phyloP scores from a whole-genome alignment of 805 yeast genomes.

The Yamadazyma kitorensis region DNA sequence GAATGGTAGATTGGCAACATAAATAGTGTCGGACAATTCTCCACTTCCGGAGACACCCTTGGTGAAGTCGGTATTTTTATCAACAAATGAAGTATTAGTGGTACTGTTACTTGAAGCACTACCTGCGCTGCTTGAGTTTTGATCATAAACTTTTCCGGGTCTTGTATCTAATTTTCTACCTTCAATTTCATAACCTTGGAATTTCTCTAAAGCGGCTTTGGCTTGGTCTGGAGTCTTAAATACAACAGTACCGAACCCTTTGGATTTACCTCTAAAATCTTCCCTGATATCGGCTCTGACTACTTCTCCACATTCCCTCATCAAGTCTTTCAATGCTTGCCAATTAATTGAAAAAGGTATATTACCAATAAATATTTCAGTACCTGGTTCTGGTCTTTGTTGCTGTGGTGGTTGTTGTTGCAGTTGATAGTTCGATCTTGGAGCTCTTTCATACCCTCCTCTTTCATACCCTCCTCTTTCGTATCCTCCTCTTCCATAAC shows the following conservation, averaged over 20 bases:
- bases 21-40: conserved; percentile 48
- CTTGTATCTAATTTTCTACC: conserved; percentile 82
- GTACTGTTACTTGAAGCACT: conserved; percentile 7
- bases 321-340: conserved; percentile 83
- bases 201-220: conserved; percentile 61
- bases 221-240: conserved; percentile 70
- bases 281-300: conserved; percentile 74
- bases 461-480: conserved; percentile 13
- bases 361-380: conserved; percentile 75
- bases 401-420: conserved; percentile 7
- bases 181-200: conserved; percentile 66
- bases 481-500: conserved; percentile 11
- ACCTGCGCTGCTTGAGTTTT: conserved; percentile 7
- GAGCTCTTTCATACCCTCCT: conserved; percentile 19
- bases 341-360: conserved; percentile 79
- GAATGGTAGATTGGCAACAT: conserved; percentile 79
- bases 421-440: too few relatives aligned
- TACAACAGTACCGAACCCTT: conserved; percentile 82
- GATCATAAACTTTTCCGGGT: conserved; percentile 46
- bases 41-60: conserved; percentile 63
- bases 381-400: conserved; percentile 31
- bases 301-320: conserved; percentile 75
- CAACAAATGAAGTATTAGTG: conserved; percentile 10
- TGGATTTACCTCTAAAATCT: conserved; percentile 69
- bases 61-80: conserved; percentile 56